A percentile compares a stretch with the other conserved stretches of the same genome.
Conservation (phyloP, 2,329 filamentous ascomycete species). For the Epichloe baconii region DNA sequence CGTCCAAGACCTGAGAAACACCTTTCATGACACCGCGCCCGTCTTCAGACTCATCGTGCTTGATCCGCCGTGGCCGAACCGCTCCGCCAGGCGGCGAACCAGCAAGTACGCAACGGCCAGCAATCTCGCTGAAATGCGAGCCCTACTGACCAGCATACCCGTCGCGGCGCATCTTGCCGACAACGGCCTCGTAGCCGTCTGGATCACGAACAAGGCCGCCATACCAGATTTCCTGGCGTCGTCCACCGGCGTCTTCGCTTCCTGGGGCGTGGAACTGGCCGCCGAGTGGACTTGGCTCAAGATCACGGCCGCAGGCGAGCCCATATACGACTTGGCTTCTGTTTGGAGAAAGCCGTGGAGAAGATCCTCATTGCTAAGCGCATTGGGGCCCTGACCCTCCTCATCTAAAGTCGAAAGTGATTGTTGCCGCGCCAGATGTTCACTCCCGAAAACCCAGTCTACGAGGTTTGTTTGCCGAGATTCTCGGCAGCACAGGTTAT, state of each 20-base stretch:
- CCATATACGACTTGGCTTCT: slow-evolving; percentile 46
- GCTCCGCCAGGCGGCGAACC: slow-evolving; percentile 51
- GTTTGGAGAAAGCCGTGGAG: slow-evolving; percentile 66
- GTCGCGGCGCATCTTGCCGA: slow-evolving; percentile 38
- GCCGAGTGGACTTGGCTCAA: slow-evolving; percentile 76
- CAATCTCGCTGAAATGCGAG: slow-evolving; percentile 31
- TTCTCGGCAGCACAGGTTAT: slow-evolving; percentile 36
- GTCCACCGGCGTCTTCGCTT: slow-evolving; percentile 43
- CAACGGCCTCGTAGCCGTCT: slow-evolving; percentile 52
- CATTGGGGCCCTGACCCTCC: slow-evolving; percentile 15
- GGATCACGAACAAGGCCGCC: slow-evolving; percentile 63
- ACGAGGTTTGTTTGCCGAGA: slow-evolving; percentile 41
- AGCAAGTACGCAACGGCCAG: slow-evolving; percentile 35
- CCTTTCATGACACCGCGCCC: slow-evolving; percentile 30
- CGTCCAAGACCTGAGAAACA: slow-evolving; percentile 26
- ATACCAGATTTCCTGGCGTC: slow-evolving; percentile 41
- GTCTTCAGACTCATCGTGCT: slow-evolving; percentile 56
- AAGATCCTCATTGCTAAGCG: slow-evolving; percentile 49
- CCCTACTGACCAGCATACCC: slow-evolving; percentile 41
- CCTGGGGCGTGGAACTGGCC: slow-evolving; percentile 51
- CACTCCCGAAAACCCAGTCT: slow-evolving; percentile 71
- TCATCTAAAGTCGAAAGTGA: slow-evolving; percentile 32
- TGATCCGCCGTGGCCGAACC: slow-evolving; percentile 74
- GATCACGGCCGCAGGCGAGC: slow-evolving; percentile 50
- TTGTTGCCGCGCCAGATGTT: slow-evolving; percentile 59